Base-by-base conservation (phyloP, 176 grass and related monocot species). In the Saccharum spontaneum region DNA sequence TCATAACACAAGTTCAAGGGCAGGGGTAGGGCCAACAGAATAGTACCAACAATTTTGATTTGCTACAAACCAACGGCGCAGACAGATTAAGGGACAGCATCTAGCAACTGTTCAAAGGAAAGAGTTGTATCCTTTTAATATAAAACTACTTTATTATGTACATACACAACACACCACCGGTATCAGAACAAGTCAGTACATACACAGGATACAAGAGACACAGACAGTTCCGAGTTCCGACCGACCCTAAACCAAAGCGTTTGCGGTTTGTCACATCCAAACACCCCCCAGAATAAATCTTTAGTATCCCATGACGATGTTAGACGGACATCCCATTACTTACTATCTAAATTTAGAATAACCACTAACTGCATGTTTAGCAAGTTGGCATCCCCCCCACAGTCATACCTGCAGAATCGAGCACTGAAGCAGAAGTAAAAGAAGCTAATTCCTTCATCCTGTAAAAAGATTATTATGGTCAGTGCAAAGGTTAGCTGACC, bases 401-500 rank as follows among this genome's bases (percentile, higher is more conserved):
- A 9, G 73, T 57, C 59, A 55, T 83, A 78, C 65, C 41, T 73
- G 12, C 6, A 11, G 48, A 76, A 78, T 14, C 6, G 22, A 23
- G 17, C 7, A 67, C 41, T 63, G 44, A 43, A 86, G 20, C 67
- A 86, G 61, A 79, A 83, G 83, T 71, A 46, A 33, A 12, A 52
- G 43, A 48, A 70, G 62, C 50, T 77, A 62, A 76, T 71, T 80
- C 67, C 80, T 84, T 87, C 49, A n/a, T 80, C 80, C 62, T 87
- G 75, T 70, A 64, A 69, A 75, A 75, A 62, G 59, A 62, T 62
- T 26, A 37, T 45, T 85, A 86, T 71, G 61, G 67, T 77, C 75
- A 77, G 89, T 73, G 75, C 39, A 17, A 31, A 12, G 3, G 79
- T 90, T 90, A 95, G 88, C 89, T 92, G 24, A 88, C 88, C 48